Percentiles rank a stretch among this genome's conserved stretches.
Evolutionary conservation across 306 rosid species (phyloP).

Genomic region (Prunus mume): DNA sequence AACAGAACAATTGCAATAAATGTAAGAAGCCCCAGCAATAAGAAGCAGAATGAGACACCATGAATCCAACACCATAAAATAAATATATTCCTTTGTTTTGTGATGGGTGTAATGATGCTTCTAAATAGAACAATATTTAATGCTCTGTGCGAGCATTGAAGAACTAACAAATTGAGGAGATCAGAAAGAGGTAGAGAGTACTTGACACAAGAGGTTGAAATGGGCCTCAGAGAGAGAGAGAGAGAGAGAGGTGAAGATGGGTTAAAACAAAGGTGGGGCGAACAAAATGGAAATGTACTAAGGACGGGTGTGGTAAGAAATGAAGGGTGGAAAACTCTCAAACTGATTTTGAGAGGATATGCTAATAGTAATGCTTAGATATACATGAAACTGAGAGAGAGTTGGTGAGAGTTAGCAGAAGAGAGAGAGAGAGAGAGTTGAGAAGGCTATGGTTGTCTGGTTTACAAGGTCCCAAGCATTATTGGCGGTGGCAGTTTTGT

Average conservation of each 20-base stretch:
- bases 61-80: constrained; percentile 17
- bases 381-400: constrained; percentile 35
- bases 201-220: constrained; percentile 12
- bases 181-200: constrained; percentile 18
- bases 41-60: constrained; percentile 62
- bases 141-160: constrained; percentile 39
- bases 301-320: constrained; percentile 49
- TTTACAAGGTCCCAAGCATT: constrained; percentile 81
- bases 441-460: constrained; percentile 46
- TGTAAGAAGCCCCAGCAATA: constrained; percentile 35
- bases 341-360: constrained; percentile 29
- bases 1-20: constrained; percentile 67
- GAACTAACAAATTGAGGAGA: constrained; percentile 18
- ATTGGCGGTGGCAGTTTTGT: constrained; percentile 95
- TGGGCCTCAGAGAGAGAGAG: constrained; percentile 5
- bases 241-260: no score
- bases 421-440: constrained; percentile 7
- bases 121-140: constrained; percentile 51
- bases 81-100: constrained; percentile 50
- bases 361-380: constrained; percentile 13
- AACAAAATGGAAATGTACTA: constrained; percentile 7
- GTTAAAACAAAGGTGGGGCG: neutral
- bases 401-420: constrained; percentile 24
- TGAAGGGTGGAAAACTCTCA: constrained; percentile 54
- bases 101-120: constrained; percentile 25